Percentiles rank a stretch among this genome's conserved stretches.
Conservation (phyloP, 2,329 filamentous ascomycete species). For the Talaromyces pinophilus region DNA sequence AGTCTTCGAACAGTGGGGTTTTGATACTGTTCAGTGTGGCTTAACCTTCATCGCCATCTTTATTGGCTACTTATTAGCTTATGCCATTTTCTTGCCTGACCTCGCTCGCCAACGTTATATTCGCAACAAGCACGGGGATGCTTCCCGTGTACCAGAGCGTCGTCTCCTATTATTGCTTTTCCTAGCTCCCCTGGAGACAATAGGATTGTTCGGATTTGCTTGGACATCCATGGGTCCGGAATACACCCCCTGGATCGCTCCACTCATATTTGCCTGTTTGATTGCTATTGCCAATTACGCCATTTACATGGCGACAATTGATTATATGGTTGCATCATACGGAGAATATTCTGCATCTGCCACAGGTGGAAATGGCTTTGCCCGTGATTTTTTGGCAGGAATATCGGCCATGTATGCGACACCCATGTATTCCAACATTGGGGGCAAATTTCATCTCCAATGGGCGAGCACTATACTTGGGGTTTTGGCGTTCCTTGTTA, state of each 20-base stretch:
- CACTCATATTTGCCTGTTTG: slow-evolving; percentile 59
- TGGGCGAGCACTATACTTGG: slow-evolving; percentile 58
- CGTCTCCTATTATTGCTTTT: not conserved
- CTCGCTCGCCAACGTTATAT: not conserved
- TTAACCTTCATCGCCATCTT: slow-evolving; percentile 55
- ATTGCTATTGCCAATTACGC: slow-evolving; percentile 62
- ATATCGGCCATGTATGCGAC: slow-evolving; percentile 68
- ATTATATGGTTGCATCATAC: slow-evolving; percentile 68
- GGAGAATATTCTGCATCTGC: slow-evolving; percentile 70
- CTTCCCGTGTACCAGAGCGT: not conserved
- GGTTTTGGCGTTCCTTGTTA: slow-evolving; percentile 52
- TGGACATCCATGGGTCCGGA: slow-evolving; percentile 60
- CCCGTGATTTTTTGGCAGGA: slow-evolving; percentile 72
- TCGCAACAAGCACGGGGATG: not conserved
- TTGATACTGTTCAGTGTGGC: slow-evolving; percentile 51
- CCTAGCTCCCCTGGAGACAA: slow-evolving; percentile 55
- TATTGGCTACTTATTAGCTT: slow-evolving; percentile 31
- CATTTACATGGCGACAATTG: slow-evolving; percentile 66
- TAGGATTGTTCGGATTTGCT: slow-evolving; percentile 63
- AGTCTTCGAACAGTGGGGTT: slow-evolving; percentile 63
- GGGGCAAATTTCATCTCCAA: slow-evolving; percentile 48
- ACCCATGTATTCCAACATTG: slow-evolving; percentile 60
- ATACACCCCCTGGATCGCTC: slow-evolving; percentile 59
- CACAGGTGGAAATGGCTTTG: slow-evolving; percentile 74
- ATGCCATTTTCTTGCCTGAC: not conserved